Base-by-base conservation (phyloP, 2,329 filamentous ascomycete genomes). In the Hypoxylon sp. region DNA sequence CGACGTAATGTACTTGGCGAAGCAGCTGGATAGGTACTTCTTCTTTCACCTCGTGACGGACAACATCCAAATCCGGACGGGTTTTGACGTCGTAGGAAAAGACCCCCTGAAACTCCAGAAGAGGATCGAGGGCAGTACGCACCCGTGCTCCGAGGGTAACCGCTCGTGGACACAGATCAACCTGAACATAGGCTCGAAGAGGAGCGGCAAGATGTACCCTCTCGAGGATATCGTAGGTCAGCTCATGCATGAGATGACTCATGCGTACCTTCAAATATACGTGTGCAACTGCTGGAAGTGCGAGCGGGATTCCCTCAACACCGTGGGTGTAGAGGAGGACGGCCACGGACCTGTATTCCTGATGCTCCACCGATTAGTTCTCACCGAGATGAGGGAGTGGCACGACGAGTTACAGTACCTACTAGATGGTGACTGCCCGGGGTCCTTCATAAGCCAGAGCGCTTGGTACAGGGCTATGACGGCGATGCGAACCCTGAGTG, bases 191-290 rank as follows among this genome's bases (percentile, higher is more conserved):
- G 56, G 56, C 19, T 17, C n/a, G 2, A 0, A 20, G 2, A n/a
- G 24, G 2, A 0, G 20, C 3, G 17, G 20, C 6, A 17, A 6
- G 15, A 2, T 65, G 2, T 59, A 64, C 46, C 6, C 49, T 6
- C 57, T 70, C 1, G 10, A 44, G 6, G 34, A 43, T 13, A 46
- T 70, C 19, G 5, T 69, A 5, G 63, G 56, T 1, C 48, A 51
- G 37, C 53, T 72, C 1, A 44, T 71, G 30, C 67, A 69, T 54
- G 70, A 71, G 60, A 64, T 72, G 59, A 50, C 62, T 5, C 68
- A 68, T 53, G 58, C 65, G 2, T 72, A 67, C 32, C 56, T 69
- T 28, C 8, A 28, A 5, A 17, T 48, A 13, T 71, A 62, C 44
- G 51, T 32, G 4, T 70, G 68, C 62, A 19, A 44, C 10, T 71